A percentile compares a stretch with the other conserved stretches of the same genome.
Evolutionary conservation across 148 eudicot genomes (phyloP).

Genomic region (Amaranthus palmeri): DNA sequence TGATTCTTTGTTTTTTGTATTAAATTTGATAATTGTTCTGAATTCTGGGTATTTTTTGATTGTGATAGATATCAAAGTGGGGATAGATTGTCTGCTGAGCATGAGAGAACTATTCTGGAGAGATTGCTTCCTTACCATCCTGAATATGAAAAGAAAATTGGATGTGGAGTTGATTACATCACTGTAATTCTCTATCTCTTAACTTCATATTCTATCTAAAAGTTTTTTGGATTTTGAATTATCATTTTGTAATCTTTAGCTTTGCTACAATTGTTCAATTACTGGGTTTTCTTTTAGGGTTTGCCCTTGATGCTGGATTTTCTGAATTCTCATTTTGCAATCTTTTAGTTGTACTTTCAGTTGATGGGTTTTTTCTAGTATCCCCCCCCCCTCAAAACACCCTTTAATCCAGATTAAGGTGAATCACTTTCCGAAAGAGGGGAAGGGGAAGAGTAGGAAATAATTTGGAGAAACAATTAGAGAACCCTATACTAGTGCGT

Average conservation of each 20-base stretch:
- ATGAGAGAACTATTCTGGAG: constrained; percentile 67
- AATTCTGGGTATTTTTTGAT: neutral
- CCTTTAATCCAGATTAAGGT: too few species aligned
- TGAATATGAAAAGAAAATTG: constrained; percentile 73
- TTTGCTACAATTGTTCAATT: too few species aligned
- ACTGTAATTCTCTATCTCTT: constrained; percentile 52
- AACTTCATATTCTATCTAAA: constrained; percentile 1
- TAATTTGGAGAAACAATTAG: too few species aligned
- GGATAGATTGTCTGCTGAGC: constrained; percentile 69
- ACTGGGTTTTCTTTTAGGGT: too few species aligned
- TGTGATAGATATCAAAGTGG: constrained; percentile 61
- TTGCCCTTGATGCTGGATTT: too few species aligned
- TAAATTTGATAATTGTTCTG: neutral
- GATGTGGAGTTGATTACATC: constrained; percentile 82
- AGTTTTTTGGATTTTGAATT: neutral
- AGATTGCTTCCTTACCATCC: constrained; percentile 87
- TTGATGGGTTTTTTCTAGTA: too few species aligned
- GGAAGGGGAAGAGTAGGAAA: too few species aligned
- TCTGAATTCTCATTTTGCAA: too few species aligned
- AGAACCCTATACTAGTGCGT: too few species aligned
- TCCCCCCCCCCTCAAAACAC: too few species aligned
- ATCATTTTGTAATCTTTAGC: neutral
- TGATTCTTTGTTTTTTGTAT: constrained; percentile 1
- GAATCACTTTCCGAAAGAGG: too few species aligned
- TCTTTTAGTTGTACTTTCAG: too few species aligned